Conservation (phyloP, 108 stramenopile species). For the Cylindrotheca fusiformis region DNA sequence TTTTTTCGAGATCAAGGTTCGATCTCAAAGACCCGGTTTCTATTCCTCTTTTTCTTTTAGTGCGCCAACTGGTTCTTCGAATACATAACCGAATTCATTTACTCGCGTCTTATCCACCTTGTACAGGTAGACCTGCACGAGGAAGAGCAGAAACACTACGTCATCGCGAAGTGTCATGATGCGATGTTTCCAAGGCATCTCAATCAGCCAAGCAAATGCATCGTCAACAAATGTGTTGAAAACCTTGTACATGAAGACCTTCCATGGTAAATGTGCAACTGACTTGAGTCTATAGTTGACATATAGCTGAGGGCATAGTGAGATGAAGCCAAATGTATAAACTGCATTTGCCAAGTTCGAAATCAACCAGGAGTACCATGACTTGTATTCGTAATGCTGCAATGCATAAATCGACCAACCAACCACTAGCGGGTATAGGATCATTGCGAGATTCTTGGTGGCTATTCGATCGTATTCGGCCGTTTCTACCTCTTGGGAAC, state of each 20-base stretch:
- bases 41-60: background rate
- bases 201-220: conserved; percentile 56
- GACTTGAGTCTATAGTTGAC: conserved; percentile 69
- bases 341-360: conserved; percentile 46
- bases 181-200: conserved; percentile 59
- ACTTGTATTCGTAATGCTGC: conserved; percentile 33
- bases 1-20: background rate
- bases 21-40: background rate
- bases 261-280: conserved; percentile 67
- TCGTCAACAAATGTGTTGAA: conserved; percentile 69
- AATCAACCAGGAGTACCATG: conserved; percentile 46
- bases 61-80: conserved; percentile 34
- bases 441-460: conserved; percentile 23
- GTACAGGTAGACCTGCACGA: conserved; percentile 52
- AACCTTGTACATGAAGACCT: conserved; percentile 60
- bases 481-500: conserved; percentile 27
- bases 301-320: conserved; percentile 60
- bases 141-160: conserved; percentile 49
- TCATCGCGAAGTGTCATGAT: conserved; percentile 65
- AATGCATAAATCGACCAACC: conserved; percentile 42
- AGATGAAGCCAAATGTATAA: conserved; percentile 61
- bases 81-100: conserved; percentile 58
- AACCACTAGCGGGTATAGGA: conserved; percentile 38
- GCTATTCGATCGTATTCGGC: conserved; percentile 48
- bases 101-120: conserved; percentile 43